Base-by-base conservation (phyloP, 352 stramenopile genomes). In the Phytophthora macrochlamydospora region DNA sequence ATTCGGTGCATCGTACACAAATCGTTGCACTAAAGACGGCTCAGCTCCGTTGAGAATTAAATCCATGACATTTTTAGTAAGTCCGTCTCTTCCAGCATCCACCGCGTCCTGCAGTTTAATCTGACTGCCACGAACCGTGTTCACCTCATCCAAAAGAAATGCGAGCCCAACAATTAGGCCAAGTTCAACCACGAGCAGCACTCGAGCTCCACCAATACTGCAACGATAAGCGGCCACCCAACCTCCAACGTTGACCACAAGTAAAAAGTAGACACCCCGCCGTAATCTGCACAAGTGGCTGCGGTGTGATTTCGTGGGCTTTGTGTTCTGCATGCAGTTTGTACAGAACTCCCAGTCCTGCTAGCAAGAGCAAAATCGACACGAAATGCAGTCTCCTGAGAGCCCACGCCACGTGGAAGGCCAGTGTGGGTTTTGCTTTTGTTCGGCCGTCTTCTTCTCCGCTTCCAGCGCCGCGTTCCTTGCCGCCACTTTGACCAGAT, bases 11-110 rank as follows among this genome's bases (percentile, higher is more conserved):
- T 90, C 79, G 24, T 86, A 65, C 5, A 83, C 50, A 46, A 89
- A 86, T 8, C 79, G 68, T 9, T 89, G 79, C 28, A 73, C 73
- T 6, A 90, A 64, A 7, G 79, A 87, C 2, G 77, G 73, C 18
- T 49, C 30, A 1, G 71, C 77, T 46, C 77, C 79, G 42, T 89
- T 85, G 11, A 90, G 56, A 14, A 89, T 62, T 7, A 62, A 32
- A 0, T 40, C 59, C 6, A 79, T 51, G 12, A 62, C 59, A 2
- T 61, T 40, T 32, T 74, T 67, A 0, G 58, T 75, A 7, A 86
- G 67, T 0, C 40, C 35, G 13, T 64, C 30, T 44, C 60, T 1
- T 48, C 50, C 28, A 51, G 56, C 18, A 14, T 2, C 30, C 69
- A 59, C 18, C 40, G 52, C 30, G 24, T 38, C 9, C 14, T 54